Conservation (phyloP, 768 basidiomycete species). For the Tricholoma furcatifolium region DNA sequence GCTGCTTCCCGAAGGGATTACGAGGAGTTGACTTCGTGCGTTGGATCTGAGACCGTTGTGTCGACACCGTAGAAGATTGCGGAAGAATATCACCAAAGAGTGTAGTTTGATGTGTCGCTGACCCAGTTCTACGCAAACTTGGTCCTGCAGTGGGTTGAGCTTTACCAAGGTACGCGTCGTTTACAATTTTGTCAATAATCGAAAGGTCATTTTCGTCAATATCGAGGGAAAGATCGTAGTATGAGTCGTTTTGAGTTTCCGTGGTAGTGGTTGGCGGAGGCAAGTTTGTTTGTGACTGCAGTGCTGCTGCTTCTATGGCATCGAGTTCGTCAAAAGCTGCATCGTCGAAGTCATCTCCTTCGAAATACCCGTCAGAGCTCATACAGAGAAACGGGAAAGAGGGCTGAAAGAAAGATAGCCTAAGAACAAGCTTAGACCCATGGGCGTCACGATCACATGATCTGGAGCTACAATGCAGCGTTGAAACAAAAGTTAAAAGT, state of each 20-base stretch:
- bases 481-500: too few species aligned
- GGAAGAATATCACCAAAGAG: conserved; percentile 61
- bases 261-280: conserved; percentile 17
- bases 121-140: conserved; percentile 36
- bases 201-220: conserved; percentile 55
- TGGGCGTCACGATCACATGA: conserved; percentile 24
- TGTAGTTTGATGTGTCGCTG: conserved; percentile 58
- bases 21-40: conserved; percentile 41
- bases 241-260: conserved; percentile 44
- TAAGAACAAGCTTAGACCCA: not conserved
- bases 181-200: conserved; percentile 51
- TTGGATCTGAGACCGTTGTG: conserved; percentile 32
- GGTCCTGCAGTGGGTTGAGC: conserved; percentile 42
- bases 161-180: conserved; percentile 43
- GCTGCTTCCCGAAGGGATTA: conserved; percentile 51
- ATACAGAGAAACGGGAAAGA: conserved; percentile 33
- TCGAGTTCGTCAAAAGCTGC: conserved; percentile 62
- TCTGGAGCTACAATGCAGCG: not conserved
- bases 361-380: conserved; percentile 80
- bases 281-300: conserved; percentile 16
- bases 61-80: conserved; percentile 29
- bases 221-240: conserved; percentile 55
- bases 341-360: conserved; percentile 61
- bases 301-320: conserved; percentile 62
- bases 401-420: not conserved